phyloP scores from a whole-genome alignment of 805 yeast genomes.

The Starmerella asiatica region DNA sequence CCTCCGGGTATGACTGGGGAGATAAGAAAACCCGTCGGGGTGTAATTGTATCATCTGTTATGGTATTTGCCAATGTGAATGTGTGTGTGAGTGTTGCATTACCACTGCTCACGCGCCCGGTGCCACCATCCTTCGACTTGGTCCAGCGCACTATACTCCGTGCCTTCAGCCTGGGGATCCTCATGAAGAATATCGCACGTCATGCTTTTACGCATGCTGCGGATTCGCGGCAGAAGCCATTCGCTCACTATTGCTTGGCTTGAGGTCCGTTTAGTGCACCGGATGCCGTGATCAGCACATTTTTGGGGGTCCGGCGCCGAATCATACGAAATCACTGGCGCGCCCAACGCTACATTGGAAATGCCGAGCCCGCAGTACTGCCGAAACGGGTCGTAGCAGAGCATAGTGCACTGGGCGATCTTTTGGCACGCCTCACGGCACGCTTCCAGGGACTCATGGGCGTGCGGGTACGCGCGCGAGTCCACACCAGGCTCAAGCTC shows the following conservation, averaged over 20 bases:
- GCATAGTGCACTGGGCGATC: slow-evolving; percentile 20
- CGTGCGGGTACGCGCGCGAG: slow-evolving; percentile 3
- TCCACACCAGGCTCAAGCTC: slow-evolving; percentile 10
- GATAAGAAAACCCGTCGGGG: too few relatives aligned
- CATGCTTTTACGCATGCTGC: slow-evolving; percentile 19
- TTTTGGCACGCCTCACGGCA: slow-evolving; percentile 20
- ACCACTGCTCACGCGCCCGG: slow-evolving; percentile 11
- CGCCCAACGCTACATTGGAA: slow-evolving; percentile 22
- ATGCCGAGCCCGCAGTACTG: slow-evolving; percentile 24
- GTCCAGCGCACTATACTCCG: slow-evolving; percentile 20
- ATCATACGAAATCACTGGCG: slow-evolving; percentile 18
- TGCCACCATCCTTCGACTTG: slow-evolving; percentile 27
- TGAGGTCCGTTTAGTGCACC: slow-evolving; percentile 11
- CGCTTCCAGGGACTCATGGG: slow-evolving; percentile 18
- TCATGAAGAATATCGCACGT: slow-evolving; percentile 20
- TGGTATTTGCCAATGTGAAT: too few relatives aligned
- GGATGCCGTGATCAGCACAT: slow-evolving; percentile 11
- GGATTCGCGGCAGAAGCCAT: slow-evolving; percentile 22
- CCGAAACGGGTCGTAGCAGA: slow-evolving; percentile 19
- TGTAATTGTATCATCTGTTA: too few relatives aligned
- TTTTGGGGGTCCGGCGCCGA: slow-evolving; percentile 3
- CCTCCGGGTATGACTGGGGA: too few relatives aligned
- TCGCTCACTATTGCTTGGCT: slow-evolving; percentile 19
- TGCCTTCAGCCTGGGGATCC: slow-evolving; percentile 20
- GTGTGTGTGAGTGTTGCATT: background rate